Evolutionary conservation across 305 asterid species (phyloP).

Genomic region (Petunia hybrid): DNA sequence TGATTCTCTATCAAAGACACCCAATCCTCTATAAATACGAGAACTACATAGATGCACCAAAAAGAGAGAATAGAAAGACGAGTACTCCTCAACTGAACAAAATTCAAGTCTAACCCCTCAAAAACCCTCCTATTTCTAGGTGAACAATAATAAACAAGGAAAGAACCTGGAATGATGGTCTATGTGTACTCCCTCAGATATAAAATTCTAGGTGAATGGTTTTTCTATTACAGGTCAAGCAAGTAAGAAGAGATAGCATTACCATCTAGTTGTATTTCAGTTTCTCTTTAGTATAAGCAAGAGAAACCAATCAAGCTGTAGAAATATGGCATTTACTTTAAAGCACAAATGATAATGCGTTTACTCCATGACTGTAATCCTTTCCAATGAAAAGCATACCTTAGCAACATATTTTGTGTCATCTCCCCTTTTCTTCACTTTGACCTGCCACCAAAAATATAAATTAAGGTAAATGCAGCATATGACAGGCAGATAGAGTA

Average conservation of each 20-base stretch:
- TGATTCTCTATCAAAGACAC: no score
- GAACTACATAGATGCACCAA: no score
- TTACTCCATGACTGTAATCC: not conserved
- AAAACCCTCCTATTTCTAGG: no score
- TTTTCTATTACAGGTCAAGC: not conserved
- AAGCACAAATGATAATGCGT: not conserved
- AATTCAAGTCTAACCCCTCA: no score
- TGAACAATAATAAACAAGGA: not conserved
- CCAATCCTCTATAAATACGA: no score
- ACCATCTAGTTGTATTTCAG: not conserved
- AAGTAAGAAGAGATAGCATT: not conserved
- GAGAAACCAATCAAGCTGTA: not conserved
- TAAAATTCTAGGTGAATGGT: not conserved
- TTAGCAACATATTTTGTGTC: slow-evolving; percentile 89
- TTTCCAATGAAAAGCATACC: slow-evolving; percentile 51
- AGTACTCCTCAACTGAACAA: no score
- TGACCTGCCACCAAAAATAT: slow-evolving; percentile 63
- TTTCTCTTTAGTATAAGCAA: not conserved
- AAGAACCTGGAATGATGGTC: not conserved
- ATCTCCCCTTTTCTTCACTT: slow-evolving; percentile 90
- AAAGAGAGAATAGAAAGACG: no score
- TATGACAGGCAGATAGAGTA: slow-evolving; percentile 6
- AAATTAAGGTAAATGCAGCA: slow-evolving; percentile 3
- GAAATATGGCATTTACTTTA: not conserved
- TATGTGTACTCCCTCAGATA: not conserved